phyloP scores from a whole-genome alignment of 495 filamentous ascomycete species.

The Penicillium steckii region DNA sequence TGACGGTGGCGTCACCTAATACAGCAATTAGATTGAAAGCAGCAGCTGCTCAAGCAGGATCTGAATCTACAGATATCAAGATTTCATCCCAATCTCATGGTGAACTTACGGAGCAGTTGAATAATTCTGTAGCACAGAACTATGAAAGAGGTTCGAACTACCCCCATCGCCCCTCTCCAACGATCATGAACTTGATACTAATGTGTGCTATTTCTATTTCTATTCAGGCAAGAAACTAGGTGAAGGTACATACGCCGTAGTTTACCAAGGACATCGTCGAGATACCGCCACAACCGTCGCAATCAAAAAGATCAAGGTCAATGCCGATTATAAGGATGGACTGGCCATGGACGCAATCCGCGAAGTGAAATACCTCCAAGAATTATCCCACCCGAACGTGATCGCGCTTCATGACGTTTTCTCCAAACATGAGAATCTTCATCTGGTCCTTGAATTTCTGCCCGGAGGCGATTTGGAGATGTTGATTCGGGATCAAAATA shows the following conservation, averaged over 20 bases:
- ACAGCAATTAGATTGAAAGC: constrained; percentile 38
- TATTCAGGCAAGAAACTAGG: constrained; percentile 78
- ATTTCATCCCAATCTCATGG: constrained; percentile 27
- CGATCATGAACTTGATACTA: background rate
- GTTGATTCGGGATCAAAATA: constrained; percentile 81
- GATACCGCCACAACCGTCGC: constrained; percentile 72
- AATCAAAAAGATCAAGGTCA: constrained; percentile 98
- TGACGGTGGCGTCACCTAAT: constrained; percentile 31
- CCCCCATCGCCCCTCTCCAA: background rate
- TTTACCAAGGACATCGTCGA: constrained; percentile 80
- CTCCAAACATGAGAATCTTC: constrained; percentile 90
- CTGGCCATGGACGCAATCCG: constrained; percentile 91
- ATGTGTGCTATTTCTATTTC: background rate
- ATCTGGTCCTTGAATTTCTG: constrained; percentile 89
- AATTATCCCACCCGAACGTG: constrained; percentile 94
- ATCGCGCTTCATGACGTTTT: constrained; percentile 90
- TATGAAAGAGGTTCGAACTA: constrained; percentile 74
- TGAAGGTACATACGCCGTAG: constrained; percentile 95
- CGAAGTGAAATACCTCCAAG: constrained; percentile 91
- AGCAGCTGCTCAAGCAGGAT: constrained; percentile 29
- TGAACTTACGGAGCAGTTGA: constrained; percentile 83
- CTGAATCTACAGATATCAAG: constrained; percentile 13
- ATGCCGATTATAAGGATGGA: constrained; percentile 79
- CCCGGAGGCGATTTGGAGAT: constrained; percentile 89
- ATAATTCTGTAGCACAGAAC: constrained; percentile 80